These are phyloP conservation scores for Pisolithus thermaeus DNA, from an alignment of 1,284 basidiomycete species.

Conservation along the genomic window DNA sequence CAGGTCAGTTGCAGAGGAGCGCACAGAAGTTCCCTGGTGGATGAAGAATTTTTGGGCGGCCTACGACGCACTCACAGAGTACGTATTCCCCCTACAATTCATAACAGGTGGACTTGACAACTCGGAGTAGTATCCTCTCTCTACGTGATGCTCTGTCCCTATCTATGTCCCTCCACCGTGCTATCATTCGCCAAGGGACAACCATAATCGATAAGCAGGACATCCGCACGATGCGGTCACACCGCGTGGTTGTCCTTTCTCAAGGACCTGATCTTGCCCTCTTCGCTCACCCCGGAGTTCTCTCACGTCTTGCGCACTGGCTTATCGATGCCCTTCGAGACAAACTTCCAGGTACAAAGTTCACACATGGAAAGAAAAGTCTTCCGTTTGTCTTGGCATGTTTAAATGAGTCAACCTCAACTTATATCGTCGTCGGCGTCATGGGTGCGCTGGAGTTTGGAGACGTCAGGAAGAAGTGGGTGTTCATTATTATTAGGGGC, in stretches of 20 bases:
- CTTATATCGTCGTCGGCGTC: slow-evolving; percentile 88
- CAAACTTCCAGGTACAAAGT: slow-evolving; percentile 56
- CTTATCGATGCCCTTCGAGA: slow-evolving; percentile 91
- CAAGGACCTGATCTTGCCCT: slow-evolving; percentile 91
- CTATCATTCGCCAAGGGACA: slow-evolving; percentile 90
- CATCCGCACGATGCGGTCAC: slow-evolving; percentile 77
- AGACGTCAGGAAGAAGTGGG: slow-evolving; percentile 88
- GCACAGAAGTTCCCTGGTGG: slow-evolving; percentile 68
- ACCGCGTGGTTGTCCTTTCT: slow-evolving; percentile 84
- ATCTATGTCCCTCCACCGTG: slow-evolving; percentile 87
- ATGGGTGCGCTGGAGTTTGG: slow-evolving; percentile 89
- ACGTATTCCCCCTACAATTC: slow-evolving; percentile 31
- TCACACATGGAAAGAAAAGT: slow-evolving; percentile 55
- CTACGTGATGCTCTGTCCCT: slow-evolving; percentile 77
- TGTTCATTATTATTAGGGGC: slow-evolving; percentile 12
- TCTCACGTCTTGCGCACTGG: slow-evolving; percentile 89
- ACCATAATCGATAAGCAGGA: slow-evolving; percentile 93
- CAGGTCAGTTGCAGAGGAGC: slow-evolving; percentile 31
- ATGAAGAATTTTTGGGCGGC: slow-evolving; percentile 90
- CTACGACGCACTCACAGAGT: slow-evolving; percentile 88
- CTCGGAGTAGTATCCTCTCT: slow-evolving; percentile 51
- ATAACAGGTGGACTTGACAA: neutral
- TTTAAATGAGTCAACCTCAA: slow-evolving; percentile 73
- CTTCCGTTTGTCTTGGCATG: slow-evolving; percentile 93
- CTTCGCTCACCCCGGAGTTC: slow-evolving; percentile 85